These are phyloP conservation scores for Elsinoe arachidis DNA, from an alignment of 2,329 filamentous ascomycete species.

Conservation along the genomic window DNA sequence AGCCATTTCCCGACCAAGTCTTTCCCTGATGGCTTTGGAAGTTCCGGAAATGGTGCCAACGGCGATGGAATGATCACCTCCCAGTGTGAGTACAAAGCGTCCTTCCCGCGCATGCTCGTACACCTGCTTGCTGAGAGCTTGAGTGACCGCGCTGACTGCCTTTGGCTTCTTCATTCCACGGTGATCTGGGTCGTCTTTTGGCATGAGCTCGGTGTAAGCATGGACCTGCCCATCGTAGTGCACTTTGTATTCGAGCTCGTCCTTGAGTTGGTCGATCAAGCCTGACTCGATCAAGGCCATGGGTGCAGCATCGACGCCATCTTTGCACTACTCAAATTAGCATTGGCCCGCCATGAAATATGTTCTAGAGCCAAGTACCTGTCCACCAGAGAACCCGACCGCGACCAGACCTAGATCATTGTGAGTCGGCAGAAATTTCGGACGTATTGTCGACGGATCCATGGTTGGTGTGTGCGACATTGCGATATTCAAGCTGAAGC, in stretches of 20 bases:
- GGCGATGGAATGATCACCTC: constrained; percentile 92
- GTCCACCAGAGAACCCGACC: constrained; percentile 92
- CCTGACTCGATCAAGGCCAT: constrained; percentile 82
- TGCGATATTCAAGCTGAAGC: neutral
- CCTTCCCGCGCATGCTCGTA: constrained; percentile 78
- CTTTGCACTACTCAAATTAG: constrained; percentile 58
- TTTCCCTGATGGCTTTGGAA: constrained; percentile 76
- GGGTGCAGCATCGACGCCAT: constrained; percentile 84
- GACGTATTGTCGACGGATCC: constrained; percentile 48
- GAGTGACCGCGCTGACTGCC: constrained; percentile 76
- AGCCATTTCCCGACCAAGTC: constrained; percentile 72
- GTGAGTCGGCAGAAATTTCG: constrained; percentile 70
- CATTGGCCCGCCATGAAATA: constrained; percentile 1
- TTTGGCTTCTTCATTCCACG: constrained; percentile 91
- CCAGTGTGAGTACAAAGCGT: constrained; percentile 82
- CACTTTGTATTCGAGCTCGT: constrained; percentile 82
- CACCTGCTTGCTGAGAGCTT: constrained; percentile 70
- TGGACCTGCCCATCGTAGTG: constrained; percentile 77
- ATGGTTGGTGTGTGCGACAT: constrained; percentile 19
- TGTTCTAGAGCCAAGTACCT: constrained; percentile 48
- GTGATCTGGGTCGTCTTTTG: constrained; percentile 64
- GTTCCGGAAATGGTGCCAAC: constrained; percentile 87
- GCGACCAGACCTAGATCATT: constrained; percentile 84
- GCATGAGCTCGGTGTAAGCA: constrained; percentile 67
- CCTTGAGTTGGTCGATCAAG: constrained; percentile 70